These are phyloP conservation scores for Saccharomyces kudriavzevii DNA, from an alignment of 805 yeast genomes.

Conservation along the genomic window DNA sequence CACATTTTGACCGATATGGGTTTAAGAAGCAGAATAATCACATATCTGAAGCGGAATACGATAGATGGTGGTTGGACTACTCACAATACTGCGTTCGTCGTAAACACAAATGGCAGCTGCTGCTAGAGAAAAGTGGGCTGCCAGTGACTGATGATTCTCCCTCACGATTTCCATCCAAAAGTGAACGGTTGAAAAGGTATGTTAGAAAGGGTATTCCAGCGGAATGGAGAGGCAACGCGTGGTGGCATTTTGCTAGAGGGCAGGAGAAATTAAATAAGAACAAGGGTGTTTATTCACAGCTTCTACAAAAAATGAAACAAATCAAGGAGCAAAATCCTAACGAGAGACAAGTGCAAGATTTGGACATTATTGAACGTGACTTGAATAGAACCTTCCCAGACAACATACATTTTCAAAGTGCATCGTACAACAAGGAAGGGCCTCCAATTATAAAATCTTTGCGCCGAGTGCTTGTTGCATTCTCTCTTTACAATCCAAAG, in stretches of 20 bases:
- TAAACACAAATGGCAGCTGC: conserved; percentile 65
- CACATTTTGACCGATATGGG: conserved; percentile 69
- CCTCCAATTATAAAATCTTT: conserved; percentile 60
- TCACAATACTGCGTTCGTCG: conserved; percentile 54
- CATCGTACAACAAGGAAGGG: conserved; percentile 35
- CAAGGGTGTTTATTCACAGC: conserved; percentile 62
- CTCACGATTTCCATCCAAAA: conserved; percentile 62
- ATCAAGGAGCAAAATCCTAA: conserved; percentile 1
- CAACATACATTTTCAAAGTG: conserved; percentile 65
- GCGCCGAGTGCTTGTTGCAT: conserved; percentile 74
- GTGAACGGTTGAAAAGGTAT: conserved; percentile 71
- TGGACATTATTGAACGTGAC: conserved; percentile 91
- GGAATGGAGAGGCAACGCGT: conserved; percentile 94
- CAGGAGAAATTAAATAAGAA: conserved; percentile 61
- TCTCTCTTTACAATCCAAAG: conserved; percentile 76
- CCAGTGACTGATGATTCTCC: conserved; percentile 43
- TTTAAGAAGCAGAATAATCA: conserved; percentile 60
- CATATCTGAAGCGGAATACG: conserved; percentile 49
- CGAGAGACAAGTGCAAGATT: conserved; percentile 36
- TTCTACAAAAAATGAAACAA: conserved; percentile 54
- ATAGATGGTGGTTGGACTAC: conserved; percentile 70
- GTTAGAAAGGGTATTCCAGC: conserved; percentile 91
- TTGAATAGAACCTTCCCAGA: conserved; percentile 93
- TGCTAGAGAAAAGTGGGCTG: conserved; percentile 65
- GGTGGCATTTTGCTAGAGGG: conserved; percentile 93